Conservation (phyloP, 1,284 basidiomycete species). For the Melampsora occidentalis region DNA sequence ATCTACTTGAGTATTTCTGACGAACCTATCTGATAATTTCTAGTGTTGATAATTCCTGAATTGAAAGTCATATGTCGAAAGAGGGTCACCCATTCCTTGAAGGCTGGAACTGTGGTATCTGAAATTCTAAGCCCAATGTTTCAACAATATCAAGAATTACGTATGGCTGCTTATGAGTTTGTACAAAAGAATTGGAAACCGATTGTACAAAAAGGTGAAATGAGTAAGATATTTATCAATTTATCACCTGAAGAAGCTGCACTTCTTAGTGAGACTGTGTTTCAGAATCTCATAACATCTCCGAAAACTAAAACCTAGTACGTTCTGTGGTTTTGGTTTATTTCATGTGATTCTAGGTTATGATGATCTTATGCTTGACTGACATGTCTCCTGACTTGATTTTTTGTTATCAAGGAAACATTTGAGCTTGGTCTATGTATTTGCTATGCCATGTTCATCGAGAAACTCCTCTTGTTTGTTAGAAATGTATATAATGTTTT, state of each 20-base stretch:
- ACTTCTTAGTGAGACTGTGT: not conserved
- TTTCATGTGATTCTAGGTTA: no score
- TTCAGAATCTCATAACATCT: not conserved
- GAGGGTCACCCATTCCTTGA: not conserved
- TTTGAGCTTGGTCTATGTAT: no score
- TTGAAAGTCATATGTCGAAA: constrained; percentile 3
- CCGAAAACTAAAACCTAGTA: no score
- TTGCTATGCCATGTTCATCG: no score
- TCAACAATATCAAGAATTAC: not conserved
- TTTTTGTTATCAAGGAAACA: no score
- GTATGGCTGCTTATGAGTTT: not conserved
- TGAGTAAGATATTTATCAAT: not conserved
- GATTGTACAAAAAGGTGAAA: not conserved
- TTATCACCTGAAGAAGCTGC: not conserved
- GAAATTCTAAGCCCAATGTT: not conserved
- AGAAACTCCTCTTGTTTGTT: no score
- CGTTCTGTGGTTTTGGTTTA: no score
- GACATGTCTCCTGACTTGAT: no score
- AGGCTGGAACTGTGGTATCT: not conserved
- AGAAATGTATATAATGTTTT: no score
- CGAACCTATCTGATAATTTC: not conserved
- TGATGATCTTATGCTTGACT: no score
- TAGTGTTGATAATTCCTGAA: constrained; percentile 1
- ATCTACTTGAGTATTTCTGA: not conserved
- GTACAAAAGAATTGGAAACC: not conserved